Conservation (phyloP, 1,284 basidiomycete species). For the Irpex sp. region DNA sequence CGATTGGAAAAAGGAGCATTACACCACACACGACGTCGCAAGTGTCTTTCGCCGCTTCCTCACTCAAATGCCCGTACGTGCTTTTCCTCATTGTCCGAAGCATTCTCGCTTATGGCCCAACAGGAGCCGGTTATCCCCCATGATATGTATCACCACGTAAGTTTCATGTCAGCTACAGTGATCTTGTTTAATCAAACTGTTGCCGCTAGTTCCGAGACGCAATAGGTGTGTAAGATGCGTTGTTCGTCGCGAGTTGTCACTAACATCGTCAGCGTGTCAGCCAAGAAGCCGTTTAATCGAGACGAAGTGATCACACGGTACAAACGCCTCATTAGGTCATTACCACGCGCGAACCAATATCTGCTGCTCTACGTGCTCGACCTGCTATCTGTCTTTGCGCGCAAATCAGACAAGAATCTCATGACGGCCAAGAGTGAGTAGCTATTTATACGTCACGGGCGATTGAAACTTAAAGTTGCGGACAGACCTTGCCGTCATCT, state of each 20-base stretch:
- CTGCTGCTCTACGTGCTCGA: conserved; percentile 96
- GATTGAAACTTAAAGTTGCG: background rate
- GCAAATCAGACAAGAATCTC: conserved; percentile 87
- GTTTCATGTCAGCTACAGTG: conserved; percentile 27
- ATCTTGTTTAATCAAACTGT: background rate
- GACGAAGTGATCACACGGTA: conserved; percentile 74
- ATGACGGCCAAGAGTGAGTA: conserved; percentile 92
- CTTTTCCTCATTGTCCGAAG: conserved; percentile 3
- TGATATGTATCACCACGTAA: conserved; percentile 82
- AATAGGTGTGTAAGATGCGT: conserved; percentile 48
- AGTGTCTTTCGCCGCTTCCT: conserved; percentile 95
- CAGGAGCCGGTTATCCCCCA: conserved; percentile 90
- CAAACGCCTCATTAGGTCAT: conserved; percentile 78
- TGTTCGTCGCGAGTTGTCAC: background rate
- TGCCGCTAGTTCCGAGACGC: conserved; percentile 75
- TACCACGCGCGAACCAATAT: conserved; percentile 90
- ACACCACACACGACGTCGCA: conserved; percentile 94
- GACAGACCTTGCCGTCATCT: conserved; percentile 86
- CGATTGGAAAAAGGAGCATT: conserved; percentile 84
- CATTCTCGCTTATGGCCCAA: background rate
- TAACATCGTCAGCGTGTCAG: conserved; percentile 33
- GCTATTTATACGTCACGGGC: background rate
- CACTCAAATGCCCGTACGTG: conserved; percentile 90
- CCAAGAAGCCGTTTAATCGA: conserved; percentile 60
- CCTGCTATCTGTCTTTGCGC: conserved; percentile 90